These are phyloP conservation scores for Xylaria sp. DNA, from an alignment of 2,329 filamentous ascomycete genomes.

Conservation along the genomic window DNA sequence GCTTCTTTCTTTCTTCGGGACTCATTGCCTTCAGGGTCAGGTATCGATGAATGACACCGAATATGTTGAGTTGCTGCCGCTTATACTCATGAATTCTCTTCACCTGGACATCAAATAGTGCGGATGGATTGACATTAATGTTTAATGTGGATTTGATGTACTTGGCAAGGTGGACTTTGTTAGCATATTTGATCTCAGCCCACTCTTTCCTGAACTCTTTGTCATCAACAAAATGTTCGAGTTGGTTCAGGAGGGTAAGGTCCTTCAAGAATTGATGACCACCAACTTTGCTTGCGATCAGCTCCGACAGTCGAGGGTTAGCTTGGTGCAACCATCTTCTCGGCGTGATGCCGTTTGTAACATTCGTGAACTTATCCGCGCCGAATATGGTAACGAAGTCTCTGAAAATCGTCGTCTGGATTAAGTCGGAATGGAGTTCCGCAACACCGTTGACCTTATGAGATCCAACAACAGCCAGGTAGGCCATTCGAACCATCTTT, in stretches of 20 bases:
- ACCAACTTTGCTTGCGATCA: conserved; percentile 90
- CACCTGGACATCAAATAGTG: conserved; percentile 96
- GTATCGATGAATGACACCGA: conserved; percentile 95
- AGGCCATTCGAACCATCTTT: conserved; percentile 99
- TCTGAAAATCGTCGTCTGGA: conserved; percentile 99
- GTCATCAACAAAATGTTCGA: conserved; percentile 85
- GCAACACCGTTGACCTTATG: conserved; percentile 99
- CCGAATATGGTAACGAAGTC: conserved; percentile 97
- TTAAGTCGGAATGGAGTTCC: conserved; percentile 95
- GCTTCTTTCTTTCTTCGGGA: conserved; percentile 83
- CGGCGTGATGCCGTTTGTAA: conserved; percentile 97
- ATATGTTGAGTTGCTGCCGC: conserved; percentile 98
- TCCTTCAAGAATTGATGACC: conserved; percentile 88
- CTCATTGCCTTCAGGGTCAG: conserved; percentile 85
- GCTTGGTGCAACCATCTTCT: conserved; percentile 97
- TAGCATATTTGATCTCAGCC: conserved; percentile 94
- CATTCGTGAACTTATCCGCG: conserved; percentile 96
- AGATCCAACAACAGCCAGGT: conserved; percentile 90
- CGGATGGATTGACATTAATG: conserved; percentile 81
- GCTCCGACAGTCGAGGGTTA: conserved; percentile 87
- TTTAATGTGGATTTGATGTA: conserved; percentile 85
- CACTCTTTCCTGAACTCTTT: conserved; percentile 92
- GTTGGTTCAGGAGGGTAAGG: conserved; percentile 80
- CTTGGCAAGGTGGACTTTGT: conserved; percentile 90
- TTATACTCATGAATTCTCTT: conserved; percentile 99